phyloP scores from a whole-genome alignment of 108 stramenopile genomes.

The Pseudonitzschia pungens region DNA sequence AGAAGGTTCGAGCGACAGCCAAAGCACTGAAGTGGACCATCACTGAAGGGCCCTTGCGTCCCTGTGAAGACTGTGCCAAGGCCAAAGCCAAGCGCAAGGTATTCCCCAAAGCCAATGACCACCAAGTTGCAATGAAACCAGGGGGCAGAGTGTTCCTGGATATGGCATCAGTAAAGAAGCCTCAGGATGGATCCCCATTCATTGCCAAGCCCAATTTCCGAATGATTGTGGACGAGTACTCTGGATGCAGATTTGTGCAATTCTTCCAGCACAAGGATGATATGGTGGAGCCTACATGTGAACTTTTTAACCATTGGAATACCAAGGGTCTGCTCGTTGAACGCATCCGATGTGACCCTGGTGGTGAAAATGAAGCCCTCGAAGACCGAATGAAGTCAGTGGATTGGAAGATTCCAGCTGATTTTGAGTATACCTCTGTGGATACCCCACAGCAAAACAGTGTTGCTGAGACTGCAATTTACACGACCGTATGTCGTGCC shows the following conservation, averaged over 20 bases:
- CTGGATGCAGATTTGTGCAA: background rate
- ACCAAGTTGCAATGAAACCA: background rate
- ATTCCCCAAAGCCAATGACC: background rate
- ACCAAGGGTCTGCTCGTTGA: no score
- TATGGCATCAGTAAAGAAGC: background rate
- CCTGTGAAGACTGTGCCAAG: background rate
- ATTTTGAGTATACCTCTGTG: no score
- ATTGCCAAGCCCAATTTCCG: background rate
- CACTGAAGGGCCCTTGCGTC: background rate
- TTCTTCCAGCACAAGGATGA: background rate
- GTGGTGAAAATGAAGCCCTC: no score
- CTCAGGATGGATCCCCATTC: background rate
- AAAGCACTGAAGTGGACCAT: background rate
- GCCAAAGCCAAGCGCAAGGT: slow-evolving; percentile 2
- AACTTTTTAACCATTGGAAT: background rate
- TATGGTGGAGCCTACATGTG: slow-evolving; percentile 4
- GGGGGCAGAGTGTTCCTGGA: background rate
- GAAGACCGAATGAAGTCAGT: no score
- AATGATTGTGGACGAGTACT: no score
- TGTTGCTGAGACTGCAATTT: no score
- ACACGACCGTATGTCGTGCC: no score
- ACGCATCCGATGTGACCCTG: no score
- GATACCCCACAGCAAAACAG: no score
- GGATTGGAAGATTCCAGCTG: no score
- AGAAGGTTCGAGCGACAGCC: background rate